Base-by-base conservation (phyloP, 345 rosid genomes). In the Pistacia integerrima region DNA sequence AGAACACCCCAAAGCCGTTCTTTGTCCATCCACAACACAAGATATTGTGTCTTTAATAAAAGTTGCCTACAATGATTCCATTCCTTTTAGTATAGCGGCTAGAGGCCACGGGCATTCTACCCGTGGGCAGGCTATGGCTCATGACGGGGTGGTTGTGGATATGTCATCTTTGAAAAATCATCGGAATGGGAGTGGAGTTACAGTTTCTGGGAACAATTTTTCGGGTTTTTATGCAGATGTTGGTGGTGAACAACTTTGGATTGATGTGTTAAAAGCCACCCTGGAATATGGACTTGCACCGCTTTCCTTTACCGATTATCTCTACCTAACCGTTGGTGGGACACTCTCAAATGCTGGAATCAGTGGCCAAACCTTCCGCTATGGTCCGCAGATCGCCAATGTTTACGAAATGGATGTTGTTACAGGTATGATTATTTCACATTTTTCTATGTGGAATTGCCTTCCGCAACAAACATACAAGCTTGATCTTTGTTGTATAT, bases 311-410 rank as follows among this genome's bases (percentile, higher is more conserved):
- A 91, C 99, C 1, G 99, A 96, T 70, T 96, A 91, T 69, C 77
- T 96, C 87, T 85, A 93, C 81, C 87, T 96, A 13, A 93, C 88
- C 35, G 94, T 93, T 2, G 99, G 98, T 4, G 99, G 99, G 38
- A 96, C 99, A 3, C 94, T 96, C 52, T 92, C 98, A 12, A 93
- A 96, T 62, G 98, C 93, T 8, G 99, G 99, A 72, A 96, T 96
- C 17, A 85, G 99, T 14, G 99, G 99, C n/a, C 94, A 91, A 56
- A 85, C 85, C 11, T 96, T 93, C 81, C 90, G 92, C 11, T 84
- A 82, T n/a, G 98, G 99, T 46, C 99, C 99, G 38, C 99, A 93
- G 82, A 96, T 96, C 83, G 91, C 90, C 86, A 96, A 93, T 52
- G 98, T 93, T 52, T 82, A 78, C 38, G 94, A 93, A 83, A 16